These are phyloP conservation scores for Fusarium gaditjirri DNA, from an alignment of 2,329 filamentous ascomycete genomes.

Conservation along the genomic window DNA sequence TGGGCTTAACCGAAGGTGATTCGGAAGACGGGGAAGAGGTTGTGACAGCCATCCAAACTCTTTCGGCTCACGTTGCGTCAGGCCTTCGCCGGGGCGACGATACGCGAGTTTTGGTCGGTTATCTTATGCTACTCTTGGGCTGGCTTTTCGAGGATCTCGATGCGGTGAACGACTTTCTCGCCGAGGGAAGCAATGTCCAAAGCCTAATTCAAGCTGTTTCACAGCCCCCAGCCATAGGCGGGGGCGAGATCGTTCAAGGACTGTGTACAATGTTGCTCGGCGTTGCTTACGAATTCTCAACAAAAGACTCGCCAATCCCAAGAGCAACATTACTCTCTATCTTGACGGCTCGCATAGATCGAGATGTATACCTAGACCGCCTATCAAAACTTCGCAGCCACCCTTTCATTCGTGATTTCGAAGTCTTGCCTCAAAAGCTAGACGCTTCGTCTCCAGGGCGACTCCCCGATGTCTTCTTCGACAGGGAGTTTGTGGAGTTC, in stretches of 20 bases:
- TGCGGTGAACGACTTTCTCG: constrained; percentile 91
- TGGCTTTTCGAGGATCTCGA: constrained; percentile 95
- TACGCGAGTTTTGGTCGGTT: constrained; percentile 81
- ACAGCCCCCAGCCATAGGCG: constrained; percentile 67
- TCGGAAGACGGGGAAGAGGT: constrained; percentile 92
- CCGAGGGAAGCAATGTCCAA: constrained; percentile 92
- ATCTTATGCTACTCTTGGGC: constrained; percentile 86
- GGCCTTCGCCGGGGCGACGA: constrained; percentile 82
- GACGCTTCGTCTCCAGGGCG: constrained; percentile 58
- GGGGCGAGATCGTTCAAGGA: constrained; percentile 78
- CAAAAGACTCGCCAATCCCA: constrained; percentile 92
- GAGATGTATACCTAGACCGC: constrained; percentile 87
- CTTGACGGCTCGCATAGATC: constrained; percentile 78
- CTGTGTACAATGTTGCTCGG: constrained; percentile 87
- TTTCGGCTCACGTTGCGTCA: constrained; percentile 86
- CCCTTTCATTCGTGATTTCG: constrained; percentile 86
- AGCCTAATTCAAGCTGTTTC: constrained; percentile 79
- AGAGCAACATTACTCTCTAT: constrained; percentile 83
- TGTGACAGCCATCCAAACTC: constrained; percentile 89
- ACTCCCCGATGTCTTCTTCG: constrained; percentile 85
- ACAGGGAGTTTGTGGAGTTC: constrained; percentile 88
- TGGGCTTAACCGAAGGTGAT: constrained; percentile 89
- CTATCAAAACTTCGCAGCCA: constrained; percentile 81
- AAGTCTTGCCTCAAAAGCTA: constrained; percentile 80
- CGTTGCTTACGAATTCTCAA: constrained; percentile 95